A percentile compares a stretch with the other conserved stretches of the same genome.
These are phyloP conservation scores for Astraeus odoratus DNA, from an alignment of 768 basidiomycete species.

Conservation along the genomic window DNA sequence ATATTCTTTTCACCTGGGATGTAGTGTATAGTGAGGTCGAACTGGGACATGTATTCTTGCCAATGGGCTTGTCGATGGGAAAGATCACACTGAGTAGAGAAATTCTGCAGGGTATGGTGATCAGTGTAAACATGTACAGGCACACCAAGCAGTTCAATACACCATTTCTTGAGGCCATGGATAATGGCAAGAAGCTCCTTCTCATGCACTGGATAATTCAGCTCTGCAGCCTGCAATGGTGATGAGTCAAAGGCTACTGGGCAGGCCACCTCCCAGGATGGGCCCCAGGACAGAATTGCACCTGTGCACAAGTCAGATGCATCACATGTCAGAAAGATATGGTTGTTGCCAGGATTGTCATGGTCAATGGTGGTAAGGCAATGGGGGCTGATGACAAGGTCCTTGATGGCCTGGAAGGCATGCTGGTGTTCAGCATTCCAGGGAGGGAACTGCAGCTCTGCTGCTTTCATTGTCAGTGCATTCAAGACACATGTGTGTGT, in stretches of 20 bases:
- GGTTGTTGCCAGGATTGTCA: slow-evolving; percentile 7
- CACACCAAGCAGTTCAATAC: slow-evolving; percentile 13
- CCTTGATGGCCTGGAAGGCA: slow-evolving; percentile 16
- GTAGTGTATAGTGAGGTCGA: background rate
- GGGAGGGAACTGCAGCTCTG: slow-evolving; percentile 17
- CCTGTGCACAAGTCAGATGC: background rate
- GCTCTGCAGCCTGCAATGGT: slow-evolving; percentile 10
- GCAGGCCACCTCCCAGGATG: slow-evolving; percentile 5
- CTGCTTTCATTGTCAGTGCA: slow-evolving; percentile 15
- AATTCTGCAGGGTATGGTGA: slow-evolving; percentile 18
- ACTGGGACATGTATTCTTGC: slow-evolving; percentile 29
- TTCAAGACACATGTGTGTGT: slow-evolving; percentile 7
- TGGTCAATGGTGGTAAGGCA: slow-evolving; percentile 30
- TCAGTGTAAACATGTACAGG: slow-evolving; percentile 18
- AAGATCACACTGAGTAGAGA: background rate
- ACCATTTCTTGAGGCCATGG: slow-evolving; percentile 22
- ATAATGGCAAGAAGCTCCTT: slow-evolving; percentile 30
- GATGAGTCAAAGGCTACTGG: slow-evolving; percentile 21
- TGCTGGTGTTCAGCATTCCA: slow-evolving; percentile 13
- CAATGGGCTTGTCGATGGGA: slow-evolving; percentile 23
- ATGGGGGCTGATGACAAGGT: slow-evolving; percentile 12
- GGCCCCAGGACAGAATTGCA: background rate
- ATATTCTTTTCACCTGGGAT: background rate
- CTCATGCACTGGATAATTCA: slow-evolving; percentile 24
- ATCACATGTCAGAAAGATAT: slow-evolving; percentile 7